Percentiles rank a stretch among this genome's conserved stretches.
These are phyloP conservation scores for Aegilops bicornis DNA, from an alignment of 176 grass and related monocot genomes.

Conservation along the genomic window DNA sequence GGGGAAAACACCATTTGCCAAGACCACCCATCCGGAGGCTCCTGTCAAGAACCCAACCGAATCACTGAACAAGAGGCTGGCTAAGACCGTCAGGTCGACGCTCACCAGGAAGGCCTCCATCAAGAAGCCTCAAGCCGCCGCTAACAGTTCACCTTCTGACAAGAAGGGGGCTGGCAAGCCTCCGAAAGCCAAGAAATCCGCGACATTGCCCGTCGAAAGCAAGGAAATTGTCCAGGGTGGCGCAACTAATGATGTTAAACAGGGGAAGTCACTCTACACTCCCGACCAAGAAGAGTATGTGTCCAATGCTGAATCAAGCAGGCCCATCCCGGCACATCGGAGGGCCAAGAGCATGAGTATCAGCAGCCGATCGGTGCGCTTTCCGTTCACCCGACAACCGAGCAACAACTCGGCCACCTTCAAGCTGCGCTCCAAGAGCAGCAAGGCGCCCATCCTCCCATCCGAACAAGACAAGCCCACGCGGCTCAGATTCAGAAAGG, in stretches of 20 bases:
- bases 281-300: conserved; percentile 10
- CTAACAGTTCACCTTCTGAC: neutral
- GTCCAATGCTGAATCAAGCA: neutral
- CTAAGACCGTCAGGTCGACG: conserved; percentile 29
- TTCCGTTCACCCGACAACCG: conserved; percentile 30
- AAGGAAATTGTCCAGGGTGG: neutral
- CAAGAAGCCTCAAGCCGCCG: neutral
- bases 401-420: conserved; percentile 33
- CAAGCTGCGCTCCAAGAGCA: conserved; percentile 52
- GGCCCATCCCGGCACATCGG: conserved; percentile 21
- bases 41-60: neutral
- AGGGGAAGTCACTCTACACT: neutral
- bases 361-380: conserved; percentile 19
- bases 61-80: conserved; percentile 13
- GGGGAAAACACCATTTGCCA: conserved; percentile 22
- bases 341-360: conserved; percentile 32
- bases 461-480: neutral
- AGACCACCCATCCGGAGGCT: neutral
- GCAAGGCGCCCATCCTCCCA: conserved; percentile 10
- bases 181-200: conserved; percentile 11
- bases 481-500: conserved; percentile 42
- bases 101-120: conserved; percentile 1
- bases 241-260: neutral
- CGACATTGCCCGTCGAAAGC: neutral
- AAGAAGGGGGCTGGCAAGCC: neutral